A percentile compares a stretch with the other conserved stretches of the same genome.
Evolutionary conservation across 768 basidiomycete species (phyloP).

Genomic region (Aureoboletus auriporus): DNA sequence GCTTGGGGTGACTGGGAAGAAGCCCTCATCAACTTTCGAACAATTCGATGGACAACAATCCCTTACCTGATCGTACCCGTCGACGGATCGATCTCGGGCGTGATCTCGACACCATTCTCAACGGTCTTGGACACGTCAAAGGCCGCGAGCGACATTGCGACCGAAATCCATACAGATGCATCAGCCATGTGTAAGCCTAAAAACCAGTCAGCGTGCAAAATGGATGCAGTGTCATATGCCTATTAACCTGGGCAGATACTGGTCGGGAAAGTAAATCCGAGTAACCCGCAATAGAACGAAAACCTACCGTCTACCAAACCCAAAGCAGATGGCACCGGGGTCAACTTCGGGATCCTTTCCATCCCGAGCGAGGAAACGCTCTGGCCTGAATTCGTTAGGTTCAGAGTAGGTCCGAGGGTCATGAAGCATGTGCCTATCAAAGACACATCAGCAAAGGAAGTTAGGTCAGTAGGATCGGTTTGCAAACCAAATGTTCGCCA

Average conservation of each 20-base stretch:
- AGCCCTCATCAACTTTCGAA: conserved; percentile 2
- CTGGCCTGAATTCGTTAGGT: conserved; percentile 55
- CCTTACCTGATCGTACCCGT: conserved; percentile 60
- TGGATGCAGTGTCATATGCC: neutral
- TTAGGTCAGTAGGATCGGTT: conserved; percentile 1
- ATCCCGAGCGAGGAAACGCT: conserved; percentile 46
- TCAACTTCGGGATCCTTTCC: conserved; percentile 44
- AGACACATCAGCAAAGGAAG: neutral
- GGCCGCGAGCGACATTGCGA: conserved; percentile 42
- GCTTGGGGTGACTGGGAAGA: conserved; percentile 48
- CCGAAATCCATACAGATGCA: conserved; percentile 42
- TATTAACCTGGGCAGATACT: conserved; percentile 29
- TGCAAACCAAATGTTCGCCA: conserved; percentile 23
- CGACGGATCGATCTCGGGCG: conserved; percentile 53
- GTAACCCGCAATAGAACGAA: conserved; percentile 2
- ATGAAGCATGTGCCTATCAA: conserved; percentile 29
- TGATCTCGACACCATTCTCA: conserved; percentile 44
- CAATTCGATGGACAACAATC: neutral
- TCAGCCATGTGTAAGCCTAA: conserved; percentile 50
- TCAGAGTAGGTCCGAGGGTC: conserved; percentile 42
- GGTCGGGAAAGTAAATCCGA: conserved; percentile 1
- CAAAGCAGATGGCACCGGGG: conserved; percentile 61
- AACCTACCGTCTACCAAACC: conserved; percentile 60
- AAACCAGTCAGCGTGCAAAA: conserved; percentile 22
- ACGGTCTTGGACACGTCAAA: conserved; percentile 45